These are phyloP conservation scores for Chloris gayana DNA, from an alignment of 176 grass and related monocot species.

Conservation along the genomic window DNA sequence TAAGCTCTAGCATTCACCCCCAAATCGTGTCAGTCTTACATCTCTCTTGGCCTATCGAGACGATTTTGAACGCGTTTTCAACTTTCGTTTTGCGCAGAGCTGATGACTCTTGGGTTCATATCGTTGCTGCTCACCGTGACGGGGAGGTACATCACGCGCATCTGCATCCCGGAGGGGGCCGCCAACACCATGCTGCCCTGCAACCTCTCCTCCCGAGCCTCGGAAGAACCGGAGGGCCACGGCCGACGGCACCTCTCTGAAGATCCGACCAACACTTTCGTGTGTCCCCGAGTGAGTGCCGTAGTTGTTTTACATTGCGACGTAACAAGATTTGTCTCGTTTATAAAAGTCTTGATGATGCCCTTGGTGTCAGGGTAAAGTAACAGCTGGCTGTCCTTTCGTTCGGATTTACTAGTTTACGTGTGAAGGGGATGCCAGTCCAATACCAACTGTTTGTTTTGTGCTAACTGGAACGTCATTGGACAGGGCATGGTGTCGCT, in stretches of 20 bases:
- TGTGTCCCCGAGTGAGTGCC: constrained; percentile 58
- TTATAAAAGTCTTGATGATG: neutral
- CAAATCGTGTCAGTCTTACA: neutral
- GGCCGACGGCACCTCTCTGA: constrained; percentile 53
- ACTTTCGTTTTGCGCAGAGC: constrained; percentile 53
- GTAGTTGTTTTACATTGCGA: constrained; percentile 6
- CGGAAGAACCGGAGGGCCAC: neutral
- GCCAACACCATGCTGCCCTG: constrained; percentile 89
- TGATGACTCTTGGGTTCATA: constrained; percentile 97
- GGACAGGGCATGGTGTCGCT: constrained; percentile 76
- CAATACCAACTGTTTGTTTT: neutral
- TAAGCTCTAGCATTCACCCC: constrained; percentile 2
- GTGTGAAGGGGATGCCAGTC: neutral
- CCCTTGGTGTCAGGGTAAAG: neutral
- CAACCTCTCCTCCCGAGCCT: neutral
- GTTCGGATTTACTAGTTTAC: neutral
- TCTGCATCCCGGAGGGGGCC: constrained; percentile 75
- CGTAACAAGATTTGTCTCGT: neutral
- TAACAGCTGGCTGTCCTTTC: neutral
- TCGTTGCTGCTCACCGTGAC: constrained; percentile 79
- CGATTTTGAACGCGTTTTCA: constrained; percentile 32
- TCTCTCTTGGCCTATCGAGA: neutral
- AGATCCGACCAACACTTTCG: constrained; percentile 9
- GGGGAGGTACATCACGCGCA: constrained; percentile 56
- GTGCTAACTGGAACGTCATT: neutral